Evolutionary conservation across 768 basidiomycete genomes (phyloP).

Genomic region (Agrocybe pediades): DNA sequence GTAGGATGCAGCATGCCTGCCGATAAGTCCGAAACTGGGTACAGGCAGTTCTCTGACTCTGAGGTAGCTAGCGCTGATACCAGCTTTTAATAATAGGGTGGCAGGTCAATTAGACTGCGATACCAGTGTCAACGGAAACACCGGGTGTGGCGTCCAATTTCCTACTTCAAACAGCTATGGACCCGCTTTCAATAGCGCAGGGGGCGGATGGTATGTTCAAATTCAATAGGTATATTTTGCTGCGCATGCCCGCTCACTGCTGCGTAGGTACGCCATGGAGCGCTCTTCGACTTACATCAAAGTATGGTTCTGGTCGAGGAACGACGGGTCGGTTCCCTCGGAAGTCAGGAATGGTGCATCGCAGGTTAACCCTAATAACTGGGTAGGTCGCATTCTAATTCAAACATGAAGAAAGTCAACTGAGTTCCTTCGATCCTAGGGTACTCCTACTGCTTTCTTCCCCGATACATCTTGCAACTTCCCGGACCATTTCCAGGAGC

Average conservation of each 20-base stretch:
- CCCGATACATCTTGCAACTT: slow-evolving; percentile 63
- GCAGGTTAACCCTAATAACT: slow-evolving; percentile 47
- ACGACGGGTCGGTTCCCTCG: slow-evolving; percentile 43
- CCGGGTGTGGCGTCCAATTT: slow-evolving; percentile 46
- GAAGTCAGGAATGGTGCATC: slow-evolving; percentile 45
- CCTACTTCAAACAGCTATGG: slow-evolving; percentile 45
- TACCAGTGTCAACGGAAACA: slow-evolving; percentile 16
- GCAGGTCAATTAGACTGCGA: slow-evolving; percentile 17
- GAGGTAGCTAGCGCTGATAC: background rate
- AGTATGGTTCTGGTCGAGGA: slow-evolving; percentile 75
- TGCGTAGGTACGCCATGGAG: slow-evolving; percentile 61
- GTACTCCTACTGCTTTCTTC: slow-evolving; percentile 59
- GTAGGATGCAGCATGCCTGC: slow-evolving; percentile 24
- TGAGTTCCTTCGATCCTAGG: slow-evolving; percentile 31
- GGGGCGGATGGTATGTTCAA: slow-evolving; percentile 56
- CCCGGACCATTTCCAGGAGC: slow-evolving; percentile 48
- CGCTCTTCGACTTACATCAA: slow-evolving; percentile 56
- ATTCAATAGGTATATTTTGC: background rate
- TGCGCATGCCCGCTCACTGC: background rate
- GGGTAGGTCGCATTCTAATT: slow-evolving; percentile 41
- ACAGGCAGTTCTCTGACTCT: slow-evolving; percentile 3
- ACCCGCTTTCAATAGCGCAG: slow-evolving; percentile 52
- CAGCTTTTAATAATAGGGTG: slow-evolving; percentile 1
- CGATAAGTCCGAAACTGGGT: slow-evolving; percentile 41
- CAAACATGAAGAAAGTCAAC: background rate